phyloP scores from a whole-genome alignment of 225 moss, liverwort and hornwort genomes.

The Rhytidiadelphus loreus region DNA sequence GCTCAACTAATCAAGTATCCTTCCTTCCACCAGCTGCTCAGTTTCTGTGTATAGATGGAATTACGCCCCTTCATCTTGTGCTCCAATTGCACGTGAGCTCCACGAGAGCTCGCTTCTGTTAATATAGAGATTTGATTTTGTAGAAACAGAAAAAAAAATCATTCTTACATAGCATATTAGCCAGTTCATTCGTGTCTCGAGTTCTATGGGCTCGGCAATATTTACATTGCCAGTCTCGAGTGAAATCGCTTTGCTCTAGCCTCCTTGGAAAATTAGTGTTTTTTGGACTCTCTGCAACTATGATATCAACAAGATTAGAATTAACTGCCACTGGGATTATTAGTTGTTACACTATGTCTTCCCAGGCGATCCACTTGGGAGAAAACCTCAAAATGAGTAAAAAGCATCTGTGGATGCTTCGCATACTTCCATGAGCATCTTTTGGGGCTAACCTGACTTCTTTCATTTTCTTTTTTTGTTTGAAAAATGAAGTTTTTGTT shows the following conservation, averaged over 20 bases:
- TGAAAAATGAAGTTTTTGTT: background rate
- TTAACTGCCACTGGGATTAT: background rate
- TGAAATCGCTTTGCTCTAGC: background rate
- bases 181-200: background rate
- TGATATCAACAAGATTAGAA: background rate
- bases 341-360: background rate
- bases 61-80: background rate
- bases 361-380: background rate
- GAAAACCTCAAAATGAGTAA: background rate
- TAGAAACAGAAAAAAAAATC: background rate
- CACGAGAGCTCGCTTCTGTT: background rate
- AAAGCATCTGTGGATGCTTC: background rate
- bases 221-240: constrained; percentile 12
- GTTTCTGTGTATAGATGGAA: constrained; percentile 7
- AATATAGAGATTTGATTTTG: background rate
- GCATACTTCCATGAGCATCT: background rate
- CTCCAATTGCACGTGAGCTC: background rate
- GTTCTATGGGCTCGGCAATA: constrained; percentile 7
- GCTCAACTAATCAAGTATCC: background rate
- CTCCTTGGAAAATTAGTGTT: background rate
- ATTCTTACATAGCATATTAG: background rate
- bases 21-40: background rate
- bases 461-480: background rate
- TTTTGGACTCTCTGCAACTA: background rate
- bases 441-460: background rate